Base-by-base conservation (phyloP, 1,284 basidiomycete genomes). In the Xanthoconium separans region DNA sequence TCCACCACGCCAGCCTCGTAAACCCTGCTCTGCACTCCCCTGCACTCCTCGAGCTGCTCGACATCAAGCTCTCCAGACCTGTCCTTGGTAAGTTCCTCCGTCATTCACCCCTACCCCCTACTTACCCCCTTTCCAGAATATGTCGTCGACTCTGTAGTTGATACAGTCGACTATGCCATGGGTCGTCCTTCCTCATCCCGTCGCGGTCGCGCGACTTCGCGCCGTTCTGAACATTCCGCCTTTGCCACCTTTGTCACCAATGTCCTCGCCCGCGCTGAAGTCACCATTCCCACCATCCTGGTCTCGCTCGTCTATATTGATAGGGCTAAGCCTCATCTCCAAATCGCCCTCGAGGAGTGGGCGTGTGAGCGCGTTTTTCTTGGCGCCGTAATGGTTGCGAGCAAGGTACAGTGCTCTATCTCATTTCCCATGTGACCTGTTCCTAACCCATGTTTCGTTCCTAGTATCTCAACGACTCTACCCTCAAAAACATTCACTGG, bases 401-500 rank as follows among this genome's bases (percentile, higher is more conserved):
- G 82, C 72, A 89, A 89, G 78, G 86, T 87, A 69, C 65, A 70
- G 22, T 50, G 5, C 34, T 43, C 50, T 44, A 53, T 58, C 50
- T 40, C 46, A n/a, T 39, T 57, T 57, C 43, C 36, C 53, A 48
- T 63, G 47, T 43, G 45, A 53, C 44, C 50, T 18, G 57, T 67
- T 51, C 56, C 55, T 60, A 47, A 63, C 57, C 47, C 43, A 30
- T 54, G 48, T 44, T 46, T 36, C 42, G 31, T 33, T 47, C 48
- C 16, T 57, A 88, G 85, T 89, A 89, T 61, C 70, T 82, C 27
- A 87, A 89, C 62, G 86, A 89, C 64, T 87, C 84, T 18, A 87
- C 87, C 13, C 75, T 89, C 18, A 89, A 89, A 75, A 89, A 89
- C 66, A 75, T 87, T 18, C 86, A 89, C 69, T 89, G 86, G 86